Base-by-base conservation (phyloP, 306 rosid genomes). In the Boehmeria nivea region DNA sequence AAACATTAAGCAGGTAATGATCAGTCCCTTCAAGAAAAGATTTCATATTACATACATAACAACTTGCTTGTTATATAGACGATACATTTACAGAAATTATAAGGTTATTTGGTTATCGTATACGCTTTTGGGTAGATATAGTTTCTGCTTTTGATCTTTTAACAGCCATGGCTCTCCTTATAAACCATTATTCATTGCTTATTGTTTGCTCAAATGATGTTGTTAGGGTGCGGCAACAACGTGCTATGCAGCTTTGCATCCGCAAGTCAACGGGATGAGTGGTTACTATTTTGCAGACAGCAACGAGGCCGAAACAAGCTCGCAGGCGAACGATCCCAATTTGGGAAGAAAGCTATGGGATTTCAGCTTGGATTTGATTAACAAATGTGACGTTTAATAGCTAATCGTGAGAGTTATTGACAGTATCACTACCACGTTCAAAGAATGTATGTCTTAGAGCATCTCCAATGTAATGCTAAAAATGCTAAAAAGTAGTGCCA, bases 151-250 rank as follows among this genome's bases (percentile, higher is more conserved):
- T n/a, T n/a, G n/a, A n/a, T n/a, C n/a, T n/a, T n/a, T n/a, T n/a
- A n/a, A n/a, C n/a, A n/a, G n/a, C n/a, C n/a, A n/a, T n/a, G n/a
- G n/a, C n/a, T n/a, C n/a, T n/a, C n/a, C n/a, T n/a, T n/a, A n/a
- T n/a, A 21, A 12, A 21, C 26, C 24, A 11, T 14, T 16, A 8
- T 4, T 10, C 15, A 2, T 19, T 16, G 59, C 43, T 54, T 18
- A 18, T 10, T 34, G 11, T 34, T 18, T 54, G 24, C 9, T 33
- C 16, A 17, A 54, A 34, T 19, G 14, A 34, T 34, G 43, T 19
- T 67, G 67, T 23, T 36, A 90, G 94, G 95, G 95, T 31, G 95
- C 94, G 17, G 94, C 95, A 14, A 81, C 95, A n/a, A 83, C 90
- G 45, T 86, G 95, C 72, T 81, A 75, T 16, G 74, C 78, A 38